phyloP scores from a whole-genome alignment of 1,139 yeast genomes.

The Hyphopichia wangnamkhiaoensis region DNA sequence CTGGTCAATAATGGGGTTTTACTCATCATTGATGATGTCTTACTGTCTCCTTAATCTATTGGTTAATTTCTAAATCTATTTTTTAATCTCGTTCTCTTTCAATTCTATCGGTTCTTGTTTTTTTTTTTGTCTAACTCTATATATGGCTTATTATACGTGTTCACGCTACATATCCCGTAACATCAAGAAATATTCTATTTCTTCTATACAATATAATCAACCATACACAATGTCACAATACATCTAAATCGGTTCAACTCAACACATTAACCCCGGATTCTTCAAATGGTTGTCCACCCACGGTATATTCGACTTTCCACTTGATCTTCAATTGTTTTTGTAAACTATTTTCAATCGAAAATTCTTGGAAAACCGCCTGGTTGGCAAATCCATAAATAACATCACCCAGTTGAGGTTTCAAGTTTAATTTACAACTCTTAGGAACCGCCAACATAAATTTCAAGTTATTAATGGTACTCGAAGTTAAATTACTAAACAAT shows the following conservation, averaged over 20 bases:
- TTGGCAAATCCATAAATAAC: conserved; percentile 49
- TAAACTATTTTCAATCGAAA: conserved; percentile 56
- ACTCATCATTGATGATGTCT: conserved; percentile 47
- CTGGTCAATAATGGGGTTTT: conserved; percentile 65
- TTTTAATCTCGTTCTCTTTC: background rate
- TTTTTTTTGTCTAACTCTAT: too few species aligned
- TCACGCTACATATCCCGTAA: too few species aligned
- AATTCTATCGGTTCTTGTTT: background rate
- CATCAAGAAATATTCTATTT: too few species aligned
- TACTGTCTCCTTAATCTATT: conserved; percentile 25
- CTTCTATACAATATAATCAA: too few species aligned
- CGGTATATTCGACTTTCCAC: conserved; percentile 70
- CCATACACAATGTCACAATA: too few species aligned
- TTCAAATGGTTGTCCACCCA: conserved; percentile 48
- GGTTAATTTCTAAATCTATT: background rate
- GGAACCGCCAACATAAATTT: conserved; percentile 84
- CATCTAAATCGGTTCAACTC: conserved; percentile 8
- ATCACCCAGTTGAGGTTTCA: conserved; percentile 71
- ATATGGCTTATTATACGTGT: background rate
- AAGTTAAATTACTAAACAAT: conserved; percentile 43
- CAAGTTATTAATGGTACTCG: conserved; percentile 39
- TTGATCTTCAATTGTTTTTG: conserved; percentile 64
- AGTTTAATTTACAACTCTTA: conserved; percentile 60
- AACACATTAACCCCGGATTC: conserved; percentile 57
- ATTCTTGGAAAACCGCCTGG: conserved; percentile 61